Base-by-base conservation (phyloP, 2,329 filamentous ascomycete genomes). In the Fusarium tupiense region DNA sequence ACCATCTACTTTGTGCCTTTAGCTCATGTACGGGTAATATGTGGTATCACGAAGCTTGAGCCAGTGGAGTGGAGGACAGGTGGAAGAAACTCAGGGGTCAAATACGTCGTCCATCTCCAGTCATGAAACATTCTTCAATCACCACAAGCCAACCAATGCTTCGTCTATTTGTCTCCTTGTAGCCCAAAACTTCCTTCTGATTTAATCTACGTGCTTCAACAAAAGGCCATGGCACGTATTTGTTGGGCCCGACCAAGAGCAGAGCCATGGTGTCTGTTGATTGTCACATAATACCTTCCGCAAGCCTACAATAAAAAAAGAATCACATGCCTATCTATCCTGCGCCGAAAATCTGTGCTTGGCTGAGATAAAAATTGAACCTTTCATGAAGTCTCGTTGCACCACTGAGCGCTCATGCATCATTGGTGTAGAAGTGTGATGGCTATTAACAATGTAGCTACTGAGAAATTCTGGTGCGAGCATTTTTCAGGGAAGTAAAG, bases 1-100 rank as follows among this genome's bases (percentile, higher is more conserved):
- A 46, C 24, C 9, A 3, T 4, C 4, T 2, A 12, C 1, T 35
- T 35, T 35, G 33, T 35, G 44, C 9, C 20, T 6, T 26, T 0
- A 12, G 46, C 13, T 49, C 46, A 22, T 16, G 26, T 49, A 31
- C 4, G 11, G 24, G 43, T 8, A 29, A 2, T 24, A 26, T 35
- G 13, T 8, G 33, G 22, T 14, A 53, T 22, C n/a, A 37, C 33
- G n/a, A 53, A 37, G 33, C 33, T 6, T 19, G 17, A 17, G 35
- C 35, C 33, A 35, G 14, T 35, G 33, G 33, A 35, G 33, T 35
- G 33, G 33, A 35, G 50, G 13, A 53, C 33, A 26, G 9, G 33
- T 6, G 7, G 31, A 37, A 26, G 50, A 53, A 37, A 26, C 13
- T 16, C n/a, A 11, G 19, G n/a, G 50, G 33, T 5, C 33, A 37